Base-by-base conservation (phyloP, 306 rosid genomes). In the Dalbergia oliveri region DNA sequence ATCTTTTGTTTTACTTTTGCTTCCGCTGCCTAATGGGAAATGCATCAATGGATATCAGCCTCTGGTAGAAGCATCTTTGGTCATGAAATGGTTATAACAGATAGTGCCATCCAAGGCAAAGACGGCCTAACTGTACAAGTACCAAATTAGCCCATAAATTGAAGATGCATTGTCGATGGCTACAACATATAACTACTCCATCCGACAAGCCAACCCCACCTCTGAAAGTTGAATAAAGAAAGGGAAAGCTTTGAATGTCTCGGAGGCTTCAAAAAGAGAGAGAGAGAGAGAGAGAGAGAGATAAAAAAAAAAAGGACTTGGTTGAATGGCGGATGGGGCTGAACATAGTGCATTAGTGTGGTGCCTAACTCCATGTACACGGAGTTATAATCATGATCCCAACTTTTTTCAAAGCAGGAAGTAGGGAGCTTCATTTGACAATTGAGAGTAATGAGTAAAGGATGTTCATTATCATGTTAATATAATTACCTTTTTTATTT, bases 161-260 rank as follows among this genome's bases (percentile, higher is more conserved):
- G 78, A 26, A 49, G 68, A 18, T 15, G 5, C 68, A 8, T 21
- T 57, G 9, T 68, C 4, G 18, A 37, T 59, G 53, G 39, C 53
- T 39, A 62, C 39, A 73, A 71, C 41, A 67, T 66, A 81, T 80
- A 78, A 73, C 83, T 67, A 73, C 76, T 66, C 72, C 75, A n/a
- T 64, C 72, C 79, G 73, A 86, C 80, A 72, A 37, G 11, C 53
- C 62, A 79, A 71, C 84, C 89, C 86, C 84, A 86, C 87, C 62
- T 26, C 53, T 50, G 69, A 82, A 78, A 60, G 49, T 56, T 26
- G 49, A 57, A 34, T 10, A 79, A 81, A 76, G 69, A 37, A 76
- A 75, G 62, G 9, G 60, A 70, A 58, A 71, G 11, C 14, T 79
- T 60, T 76, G 77, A 69, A 71, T 64, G 66, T 82, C 79, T 82